phyloP scores from a whole-genome alignment of 495 filamentous ascomycete species.

The Penicillium macrosclerotiorum region DNA sequence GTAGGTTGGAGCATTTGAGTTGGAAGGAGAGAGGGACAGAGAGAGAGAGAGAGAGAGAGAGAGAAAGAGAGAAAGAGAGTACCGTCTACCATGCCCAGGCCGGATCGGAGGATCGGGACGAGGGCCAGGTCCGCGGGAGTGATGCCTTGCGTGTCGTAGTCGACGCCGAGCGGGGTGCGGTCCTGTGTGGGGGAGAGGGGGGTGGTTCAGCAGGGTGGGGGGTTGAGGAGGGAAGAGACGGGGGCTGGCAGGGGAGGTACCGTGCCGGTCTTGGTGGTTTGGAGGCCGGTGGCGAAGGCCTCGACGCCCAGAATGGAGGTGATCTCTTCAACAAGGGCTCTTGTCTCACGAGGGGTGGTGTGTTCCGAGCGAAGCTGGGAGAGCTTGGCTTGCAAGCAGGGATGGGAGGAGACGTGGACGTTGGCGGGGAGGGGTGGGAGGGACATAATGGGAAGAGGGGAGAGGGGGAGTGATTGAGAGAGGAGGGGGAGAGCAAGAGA shows the following conservation, averaged over 20 bases:
- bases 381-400: conserved; percentile 84
- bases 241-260: conserved; percentile 24
- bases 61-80: not conserved
- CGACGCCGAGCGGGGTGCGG: conserved; percentile 68
- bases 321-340: conserved; percentile 81
- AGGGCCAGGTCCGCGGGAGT: conserved; percentile 67
- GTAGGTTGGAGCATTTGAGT: too few species aligned
- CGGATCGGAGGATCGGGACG: conserved; percentile 90
- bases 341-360: conserved; percentile 72
- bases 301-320: conserved; percentile 78
- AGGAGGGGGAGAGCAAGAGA: not conserved
- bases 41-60: not conserved
- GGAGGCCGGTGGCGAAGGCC: conserved; percentile 68
- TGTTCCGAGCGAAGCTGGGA: conserved; percentile 75
- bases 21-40: too few species aligned
- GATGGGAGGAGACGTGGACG: conserved; percentile 81
- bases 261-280: conserved; percentile 38
- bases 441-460: conserved; percentile 2
- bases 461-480: conserved; percentile 13
- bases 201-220: not conserved
- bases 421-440: conserved; percentile 27
- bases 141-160: conserved; percentile 61
- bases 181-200: conserved; percentile 44
- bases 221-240: too few species aligned
- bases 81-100: conserved; percentile 86